Evolutionary conservation across 2,329 filamentous ascomycete species (phyloP), one percentile per base, ranked within the genome.

Genomic region (Neofusicoccum ribis): DNA sequence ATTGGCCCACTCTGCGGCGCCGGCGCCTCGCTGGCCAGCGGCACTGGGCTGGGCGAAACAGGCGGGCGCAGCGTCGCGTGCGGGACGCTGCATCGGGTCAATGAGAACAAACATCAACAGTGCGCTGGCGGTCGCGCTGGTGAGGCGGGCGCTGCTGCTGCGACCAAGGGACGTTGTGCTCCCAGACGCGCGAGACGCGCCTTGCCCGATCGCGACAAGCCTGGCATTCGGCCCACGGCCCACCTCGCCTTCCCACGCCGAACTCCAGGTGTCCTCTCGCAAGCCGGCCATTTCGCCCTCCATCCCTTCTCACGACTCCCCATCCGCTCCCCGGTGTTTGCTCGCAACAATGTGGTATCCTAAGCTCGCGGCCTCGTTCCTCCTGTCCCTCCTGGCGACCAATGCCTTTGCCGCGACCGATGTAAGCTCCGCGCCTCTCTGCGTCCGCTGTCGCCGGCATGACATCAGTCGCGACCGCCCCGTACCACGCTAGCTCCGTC

Each of bases 371-470:
- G 84, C 89, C 66, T 81, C 94, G 72, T 88, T 89, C 71, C 80
- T 93, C 68, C 82, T 92, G 78, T 89, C 90, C 68, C 81, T 91
- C 72, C 86, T 88, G 77, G 85, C 89, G 70, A 81, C 90, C 69
- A 84, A 86, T 76, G 88, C 85, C 72, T 83, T 87, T 71, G 88
- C 88, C 67, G 84, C 88, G 73, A 83, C 80, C 66, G 82, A 83
- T 73, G 86, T 90, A 83, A 75, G 87, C 83, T 69, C 27, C 27
- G 6, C 6, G 27, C 27, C 67, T 67, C 69, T 47, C 43, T 60
- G 5, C 27, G 27, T 31, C 27, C 27, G 27, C 27, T 31, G 27
- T 31, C 27, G 27, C 27, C 27, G 6, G 27, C 52, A 67, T 66
- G 56, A 67, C 62, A 68, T 63, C 62, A 60, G 60, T 50, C 58